Base-by-base conservation (phyloP, 768 basidiomycete species). In the Macrolepiota fuliginosa region DNA sequence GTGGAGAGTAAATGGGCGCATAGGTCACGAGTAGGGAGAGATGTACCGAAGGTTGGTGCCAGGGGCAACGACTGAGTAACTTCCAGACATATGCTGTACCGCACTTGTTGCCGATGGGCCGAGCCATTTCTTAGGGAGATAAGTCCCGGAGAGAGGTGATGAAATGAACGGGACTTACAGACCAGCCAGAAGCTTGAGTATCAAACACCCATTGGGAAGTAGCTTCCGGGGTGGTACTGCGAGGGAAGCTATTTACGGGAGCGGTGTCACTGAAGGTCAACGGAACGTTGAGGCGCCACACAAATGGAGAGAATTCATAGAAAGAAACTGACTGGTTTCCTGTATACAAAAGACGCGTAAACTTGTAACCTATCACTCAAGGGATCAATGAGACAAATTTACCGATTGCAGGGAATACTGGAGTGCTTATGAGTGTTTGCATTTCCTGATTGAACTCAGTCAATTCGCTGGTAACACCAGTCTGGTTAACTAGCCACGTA, bases 171-270 rank as follows among this genome's bases (percentile, higher is more conserved):
- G 36, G 15, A 68, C 77, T 27, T 54, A 84, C 83, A 59, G 66
- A 65, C 84, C 84, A 86, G 11, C 80, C 80, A 27, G 70, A 63
- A 53, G 78, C 76, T 65, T 82, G 78, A 3, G 78, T 75, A 65
- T 86, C 81, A 63, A 83, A 88, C 0, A 86, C 80, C 81, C 82
- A 89, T 65, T 87, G 83, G 1, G 76, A 71, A 62, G 73, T 76
- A 3, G 71, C 71, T 2, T 62, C 70, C 3, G 67, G 66, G 6
- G 74, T 72, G 6, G 81, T 83, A 49, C 76, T 76, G 32, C 82
- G 78, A 15, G 86, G 84, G 72, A 86, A 88, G 61, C 70, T 73
- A 66, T 87, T 87, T 35, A 83, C 79, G 1, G 87, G 87, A 0
- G 83, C 79, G 22, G 76, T 73, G 64, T 88, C 87, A 66, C 86